Conservation (phyloP, 768 basidiomycete species). For the Pulveroboletus ravenelii region DNA sequence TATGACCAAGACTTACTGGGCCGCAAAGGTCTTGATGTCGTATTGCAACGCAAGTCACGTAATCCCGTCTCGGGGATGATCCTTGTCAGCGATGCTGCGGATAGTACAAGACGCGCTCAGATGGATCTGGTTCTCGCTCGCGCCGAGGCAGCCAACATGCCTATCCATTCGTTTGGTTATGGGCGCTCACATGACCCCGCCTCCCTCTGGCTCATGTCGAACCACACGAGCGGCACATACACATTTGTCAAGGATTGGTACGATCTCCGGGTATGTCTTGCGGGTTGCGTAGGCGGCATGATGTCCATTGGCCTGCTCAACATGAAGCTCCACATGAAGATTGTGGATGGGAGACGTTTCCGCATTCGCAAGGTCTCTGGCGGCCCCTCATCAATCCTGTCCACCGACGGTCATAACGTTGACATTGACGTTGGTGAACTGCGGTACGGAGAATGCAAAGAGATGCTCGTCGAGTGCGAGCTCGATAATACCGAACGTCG, state of each 20-base stretch:
- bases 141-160: conserved; percentile 93
- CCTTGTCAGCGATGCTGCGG: conserved; percentile 88
- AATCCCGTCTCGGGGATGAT: conserved; percentile 91
- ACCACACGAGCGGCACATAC: conserved; percentile 95
- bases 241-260: conserved; percentile 99
- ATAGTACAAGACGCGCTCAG: conserved; percentile 88
- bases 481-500: conserved; percentile 66
- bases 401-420: conserved; percentile 89
- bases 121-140: conserved; percentile 98
- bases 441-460: conserved; percentile 93
- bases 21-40: conserved; percentile 75
- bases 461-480: conserved; percentile 92
- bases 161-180: conserved; percentile 96
- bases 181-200: conserved; percentile 96
- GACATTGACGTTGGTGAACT: conserved; percentile 94
- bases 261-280: conserved; percentile 86
- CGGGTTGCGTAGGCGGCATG: conserved; percentile 94
- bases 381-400: conserved; percentile 78
- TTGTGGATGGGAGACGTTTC: conserved; percentile 87
- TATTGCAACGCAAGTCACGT: conserved; percentile 88
- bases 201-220: conserved; percentile 97
- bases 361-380: conserved; percentile 93
- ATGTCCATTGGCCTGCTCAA: conserved; percentile 90
- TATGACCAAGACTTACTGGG: background rate
- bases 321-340: conserved; percentile 94